Percentiles rank a stretch among this genome's conserved stretches.
These are phyloP conservation scores for Starmera caribaea DNA, from an alignment of 805 yeast genomes.

Conservation along the genomic window DNA sequence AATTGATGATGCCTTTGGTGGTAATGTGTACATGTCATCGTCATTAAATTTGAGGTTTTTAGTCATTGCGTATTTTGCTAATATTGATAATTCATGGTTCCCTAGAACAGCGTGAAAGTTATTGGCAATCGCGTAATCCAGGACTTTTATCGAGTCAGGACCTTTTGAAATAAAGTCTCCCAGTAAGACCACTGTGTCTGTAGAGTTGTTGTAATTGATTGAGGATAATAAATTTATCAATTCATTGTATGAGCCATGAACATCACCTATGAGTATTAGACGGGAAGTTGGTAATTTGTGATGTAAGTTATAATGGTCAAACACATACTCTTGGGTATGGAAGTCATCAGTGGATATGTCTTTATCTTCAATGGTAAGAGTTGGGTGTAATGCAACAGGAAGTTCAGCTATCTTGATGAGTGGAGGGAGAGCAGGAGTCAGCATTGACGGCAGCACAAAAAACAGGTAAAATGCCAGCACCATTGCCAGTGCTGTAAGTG, in stretches of 20 bases:
- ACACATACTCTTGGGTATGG: no score
- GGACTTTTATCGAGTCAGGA: conserved; percentile 56
- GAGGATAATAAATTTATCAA: conserved; percentile 43
- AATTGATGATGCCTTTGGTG: conserved; percentile 8
- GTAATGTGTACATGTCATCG: conserved; percentile 9
- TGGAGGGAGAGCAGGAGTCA: no score
- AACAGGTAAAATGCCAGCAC: no score
- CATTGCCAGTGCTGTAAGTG: no score
- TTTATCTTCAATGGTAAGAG: no score
- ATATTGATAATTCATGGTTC: conserved; percentile 73
- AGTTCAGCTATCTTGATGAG: no score
- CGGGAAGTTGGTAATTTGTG: conserved; percentile 20
- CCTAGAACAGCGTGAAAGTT: conserved; percentile 73
- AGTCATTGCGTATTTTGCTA: conserved; percentile 49
- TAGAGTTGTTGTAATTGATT: conserved; percentile 32
- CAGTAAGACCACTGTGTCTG: conserved; percentile 55
- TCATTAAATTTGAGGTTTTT: conserved; percentile 18
- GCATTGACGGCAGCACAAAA: no score
- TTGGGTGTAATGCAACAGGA: no score
- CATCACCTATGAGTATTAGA: conserved; percentile 71
- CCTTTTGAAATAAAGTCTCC: conserved; percentile 91
- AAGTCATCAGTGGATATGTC: no score
- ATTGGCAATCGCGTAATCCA: conserved; percentile 53
- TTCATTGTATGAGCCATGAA: conserved; percentile 68
- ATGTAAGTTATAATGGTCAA: background rate